These are phyloP conservation scores for Phytopythium kandeliae DNA, from an alignment of 352 stramenopile genomes.

Conservation along the genomic window DNA sequence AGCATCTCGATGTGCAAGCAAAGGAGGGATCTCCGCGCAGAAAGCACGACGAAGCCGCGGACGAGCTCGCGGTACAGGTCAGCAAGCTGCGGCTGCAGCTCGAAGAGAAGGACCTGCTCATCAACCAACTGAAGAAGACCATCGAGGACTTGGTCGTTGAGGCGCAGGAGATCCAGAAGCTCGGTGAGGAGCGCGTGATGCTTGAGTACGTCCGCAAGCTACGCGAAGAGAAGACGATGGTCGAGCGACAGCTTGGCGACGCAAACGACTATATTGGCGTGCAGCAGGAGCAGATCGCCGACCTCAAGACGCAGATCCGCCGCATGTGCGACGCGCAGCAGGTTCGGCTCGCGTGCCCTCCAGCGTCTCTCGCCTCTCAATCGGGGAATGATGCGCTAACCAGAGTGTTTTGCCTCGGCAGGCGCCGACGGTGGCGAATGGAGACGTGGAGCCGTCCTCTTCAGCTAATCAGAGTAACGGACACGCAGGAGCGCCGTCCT, in stretches of 20 bases:
- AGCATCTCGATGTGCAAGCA: background rate
- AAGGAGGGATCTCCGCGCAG: background rate
- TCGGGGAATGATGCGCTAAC: background rate
- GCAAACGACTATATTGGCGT: conserved; percentile 70
- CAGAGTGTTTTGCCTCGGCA: background rate
- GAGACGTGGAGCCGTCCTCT: background rate
- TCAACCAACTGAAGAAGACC: conserved; percentile 71
- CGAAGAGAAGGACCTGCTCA: conserved; percentile 81
- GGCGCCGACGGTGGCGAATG: background rate
- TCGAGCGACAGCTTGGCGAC: conserved; percentile 67
- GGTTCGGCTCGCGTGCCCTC: conserved; percentile 13
- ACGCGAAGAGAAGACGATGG: conserved; percentile 63
- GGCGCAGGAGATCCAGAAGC: conserved; percentile 66
- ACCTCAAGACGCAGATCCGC: conserved; percentile 71
- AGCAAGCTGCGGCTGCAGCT: conserved; percentile 47
- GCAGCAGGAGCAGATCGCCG: conserved; percentile 70
- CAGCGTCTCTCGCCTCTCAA: too few relatives aligned
- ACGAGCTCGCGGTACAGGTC: conserved; percentile 21
- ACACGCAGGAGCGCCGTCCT: background rate
- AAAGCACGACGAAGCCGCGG: conserved; percentile 8
- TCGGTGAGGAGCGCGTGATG: conserved; percentile 74
- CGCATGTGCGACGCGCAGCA: conserved; percentile 25
- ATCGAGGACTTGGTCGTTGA: conserved; percentile 77
- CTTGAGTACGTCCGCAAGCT: conserved; percentile 83
- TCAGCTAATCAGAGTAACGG: background rate